Evolutionary conservation across 805 yeast species (phyloP), one percentile per base, ranked within the genome.

Genomic region (Candida argentea): DNA sequence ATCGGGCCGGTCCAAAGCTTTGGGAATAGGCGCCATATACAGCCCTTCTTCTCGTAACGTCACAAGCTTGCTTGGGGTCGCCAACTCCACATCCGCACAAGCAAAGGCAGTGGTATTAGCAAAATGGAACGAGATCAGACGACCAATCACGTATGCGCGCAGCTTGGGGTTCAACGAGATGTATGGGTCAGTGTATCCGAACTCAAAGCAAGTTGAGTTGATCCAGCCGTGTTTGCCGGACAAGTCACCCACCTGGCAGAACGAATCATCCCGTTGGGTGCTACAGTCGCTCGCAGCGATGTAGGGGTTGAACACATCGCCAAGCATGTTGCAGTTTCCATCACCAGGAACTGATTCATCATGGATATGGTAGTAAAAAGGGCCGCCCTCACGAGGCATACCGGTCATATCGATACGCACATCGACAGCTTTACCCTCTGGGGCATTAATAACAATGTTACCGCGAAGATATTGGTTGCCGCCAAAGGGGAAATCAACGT

Each of bases 201-300:
- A 57, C 50, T 76, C 78, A 49, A 70, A 76, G 46, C 84, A 76
- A 8, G 83, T 76, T 13, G 82, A 65, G 45, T 76, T 67, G 43
- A 80, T 74, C 55, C 57, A 67, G 8, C 89, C 89, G 51, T 79
- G 86, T 48, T 78, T 79, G 24, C 89, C 89, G 20, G 82, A 70
- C 41, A 79, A 68, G 45, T 79, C 87, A 33, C 89, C 89, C 23
- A 78, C 70, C 50, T 75, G 75, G 48, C 85, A 79, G 20, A 48
- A 57, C 5, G 75, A 49, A 49, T 78, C 78, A 39, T 66, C 60
- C 11, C 57, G 57, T 32, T 60, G 57, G 16, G 49, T 39, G 29
- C 67, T 76, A 50, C 84, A 76, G 27, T 59, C 61, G 13, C 61
- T 50, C 6, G 67, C 52, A 5, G 83, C 77, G 30, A 57, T 46